These are phyloP conservation scores for Hanseniaspora lachancei DNA, from an alignment of 805 yeast species.

Conservation along the genomic window DNA sequence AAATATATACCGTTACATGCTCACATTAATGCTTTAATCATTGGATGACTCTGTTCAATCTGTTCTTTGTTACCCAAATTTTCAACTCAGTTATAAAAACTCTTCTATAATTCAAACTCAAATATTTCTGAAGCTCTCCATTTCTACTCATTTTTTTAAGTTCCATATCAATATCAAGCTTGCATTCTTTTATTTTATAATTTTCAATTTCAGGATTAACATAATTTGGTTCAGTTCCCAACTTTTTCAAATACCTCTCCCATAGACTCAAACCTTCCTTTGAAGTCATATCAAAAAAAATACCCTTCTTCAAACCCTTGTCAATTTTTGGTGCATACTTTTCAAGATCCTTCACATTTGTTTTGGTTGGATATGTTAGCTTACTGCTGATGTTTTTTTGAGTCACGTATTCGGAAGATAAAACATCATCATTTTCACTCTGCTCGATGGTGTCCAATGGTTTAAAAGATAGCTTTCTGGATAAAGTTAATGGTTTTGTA, in stretches of 20 bases:
- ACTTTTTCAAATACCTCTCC: neutral
- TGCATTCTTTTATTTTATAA: neutral
- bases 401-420: neutral
- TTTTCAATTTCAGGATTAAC: neutral
- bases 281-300: slow-evolving; percentile 9
- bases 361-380: neutral
- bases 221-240: neutral
- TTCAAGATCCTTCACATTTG: neutral
- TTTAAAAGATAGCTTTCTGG: neutral
- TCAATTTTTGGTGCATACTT: neutral
- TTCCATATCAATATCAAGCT: neutral
- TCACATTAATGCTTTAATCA: no score
- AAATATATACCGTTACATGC: neutral
- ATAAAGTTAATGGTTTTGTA: neutral
- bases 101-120: neutral
- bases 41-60: neutral
- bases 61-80: slow-evolving; percentile 4
- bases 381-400: neutral
- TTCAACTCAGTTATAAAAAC: neutral
- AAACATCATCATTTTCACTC: neutral
- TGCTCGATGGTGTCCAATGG: neutral
- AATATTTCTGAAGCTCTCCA: neutral
- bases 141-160: neutral
- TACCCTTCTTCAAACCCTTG: neutral
- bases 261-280: neutral